Conservation (phyloP, 768 basidiomycete genomes). For the Russula compacta region DNA sequence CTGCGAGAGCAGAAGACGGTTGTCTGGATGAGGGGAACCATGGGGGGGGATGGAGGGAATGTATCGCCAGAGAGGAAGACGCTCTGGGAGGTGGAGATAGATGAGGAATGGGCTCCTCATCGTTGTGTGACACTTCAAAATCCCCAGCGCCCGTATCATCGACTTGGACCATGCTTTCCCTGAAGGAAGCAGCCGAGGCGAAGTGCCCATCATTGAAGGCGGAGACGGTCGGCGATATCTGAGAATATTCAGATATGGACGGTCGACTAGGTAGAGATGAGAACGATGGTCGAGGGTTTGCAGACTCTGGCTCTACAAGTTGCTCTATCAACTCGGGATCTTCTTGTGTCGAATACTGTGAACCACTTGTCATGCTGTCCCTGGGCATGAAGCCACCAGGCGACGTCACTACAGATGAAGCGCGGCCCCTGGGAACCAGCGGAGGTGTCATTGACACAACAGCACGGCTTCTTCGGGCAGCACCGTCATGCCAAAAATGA, state of each 20-base stretch:
- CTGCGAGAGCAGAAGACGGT: not conserved
- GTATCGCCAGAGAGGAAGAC: conserved; percentile 19
- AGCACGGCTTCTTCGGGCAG: conserved; percentile 4
- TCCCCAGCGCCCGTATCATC: not conserved
- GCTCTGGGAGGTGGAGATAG: conserved; percentile 19
- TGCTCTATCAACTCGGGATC: conserved; percentile 2
- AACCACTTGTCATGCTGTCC: conserved; percentile 20
- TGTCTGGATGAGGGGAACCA: conserved; percentile 8
- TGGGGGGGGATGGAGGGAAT: conserved; percentile 16
- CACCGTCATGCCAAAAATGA: conserved; percentile 13
- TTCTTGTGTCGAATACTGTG: conserved; percentile 17
- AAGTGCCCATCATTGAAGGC: conserved; percentile 62
- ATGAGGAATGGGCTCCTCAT: conserved; percentile 10
- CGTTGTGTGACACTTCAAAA: not conserved
- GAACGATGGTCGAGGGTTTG: conserved; percentile 39
- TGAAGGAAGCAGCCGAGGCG: conserved; percentile 15
- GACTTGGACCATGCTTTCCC: conserved; percentile 22
- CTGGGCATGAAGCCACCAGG: not conserved
- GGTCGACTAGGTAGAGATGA: conserved; percentile 41
- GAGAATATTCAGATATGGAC: conserved; percentile 60
- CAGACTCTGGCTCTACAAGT: conserved; percentile 21
- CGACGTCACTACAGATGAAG: conserved; percentile 1
- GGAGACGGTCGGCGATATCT: conserved; percentile 67
- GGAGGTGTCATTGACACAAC: conserved; percentile 20
- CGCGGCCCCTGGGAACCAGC: conserved; percentile 1